Base-by-base conservation (phyloP, 768 basidiomycete species). In the Ramaria sp. region DNA sequence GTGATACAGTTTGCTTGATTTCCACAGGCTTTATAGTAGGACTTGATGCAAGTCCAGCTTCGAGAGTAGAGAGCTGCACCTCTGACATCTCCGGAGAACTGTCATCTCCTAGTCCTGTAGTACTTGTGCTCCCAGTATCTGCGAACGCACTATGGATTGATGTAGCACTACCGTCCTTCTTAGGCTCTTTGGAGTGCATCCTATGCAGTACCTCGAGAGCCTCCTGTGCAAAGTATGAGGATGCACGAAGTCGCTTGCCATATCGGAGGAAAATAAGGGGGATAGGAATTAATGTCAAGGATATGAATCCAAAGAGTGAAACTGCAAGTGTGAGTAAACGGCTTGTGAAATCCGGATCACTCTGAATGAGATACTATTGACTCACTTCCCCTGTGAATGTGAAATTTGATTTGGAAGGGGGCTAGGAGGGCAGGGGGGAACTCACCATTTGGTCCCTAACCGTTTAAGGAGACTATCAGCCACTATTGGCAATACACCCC, bases 251-350 rank as follows among this genome's bases (percentile, higher is more conserved):
- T 43, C 51, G 16, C 7, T 58, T 52, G 1, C 63, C 62, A 42
- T 57, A 61, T n/a, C 63, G 58, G 7, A 64, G 56, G 53, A 64
- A 64, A 30, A 60, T 53, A 16, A 63, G 42, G 15, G 62, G 62
- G 18, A 64, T 61, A 1, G 61, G 63, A 25, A 61, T 34, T 16
- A 64, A 48, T 7, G 36, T 56, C 13, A 61, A 42, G 9, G 62
- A 60, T 41, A 63, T 48, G 50, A 62, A 61, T 32, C 50, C 62
- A 50, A 64, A 64, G 1, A 64, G 24, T 7, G 63, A 59, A 7
- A 62, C 63, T 63, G 41, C 30, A 32, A 10, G 30, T 32, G 10
- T 10, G 30, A 13, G 15, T 6, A 50, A 34, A 16, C 8, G 8
- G 22, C 13, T 25, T 20, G 24, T 50, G 20, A 36, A 38, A 5